Evolutionary conservation across 2,329 filamentous ascomycete species (phyloP).

Genomic region (Mycosphaerella arachidis): DNA sequence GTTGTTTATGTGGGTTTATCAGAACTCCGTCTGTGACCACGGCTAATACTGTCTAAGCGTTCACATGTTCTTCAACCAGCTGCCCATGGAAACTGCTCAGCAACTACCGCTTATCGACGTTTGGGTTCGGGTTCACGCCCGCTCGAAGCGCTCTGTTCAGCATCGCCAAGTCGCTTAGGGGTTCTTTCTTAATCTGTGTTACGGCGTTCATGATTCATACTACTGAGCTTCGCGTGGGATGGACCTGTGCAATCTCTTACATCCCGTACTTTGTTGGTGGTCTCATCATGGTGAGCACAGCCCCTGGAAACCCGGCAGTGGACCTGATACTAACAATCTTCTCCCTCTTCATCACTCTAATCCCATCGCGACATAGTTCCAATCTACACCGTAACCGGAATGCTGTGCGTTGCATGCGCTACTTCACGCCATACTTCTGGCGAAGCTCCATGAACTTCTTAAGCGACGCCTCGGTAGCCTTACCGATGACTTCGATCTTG

Average conservation of each 20-base stretch:
- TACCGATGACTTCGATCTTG: too few species aligned
- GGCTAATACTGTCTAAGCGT: not conserved
- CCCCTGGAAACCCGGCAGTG: too few species aligned
- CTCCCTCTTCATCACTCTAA: too few species aligned
- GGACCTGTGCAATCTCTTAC: conserved; percentile 4
- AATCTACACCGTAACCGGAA: too few species aligned
- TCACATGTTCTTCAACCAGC: conserved; percentile 3
- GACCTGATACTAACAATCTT: too few species aligned
- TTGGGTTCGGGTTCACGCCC: conserved; percentile 4
- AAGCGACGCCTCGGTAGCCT: too few species aligned
- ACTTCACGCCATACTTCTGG: too few species aligned
- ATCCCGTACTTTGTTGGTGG: conserved; percentile 5
- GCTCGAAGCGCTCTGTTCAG: conserved; percentile 2
- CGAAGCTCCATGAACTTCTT: too few species aligned
- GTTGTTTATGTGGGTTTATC: not conserved
- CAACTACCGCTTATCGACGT: not conserved
- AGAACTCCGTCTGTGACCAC: not conserved
- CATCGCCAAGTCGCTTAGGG: conserved; percentile 6
- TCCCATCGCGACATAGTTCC: too few species aligned
- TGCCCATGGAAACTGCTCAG: not conserved
- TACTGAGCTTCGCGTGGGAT: conserved; percentile 6
- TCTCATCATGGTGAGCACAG: not conserved
- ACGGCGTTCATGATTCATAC: conserved; percentile 2
- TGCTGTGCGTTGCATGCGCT: too few species aligned
- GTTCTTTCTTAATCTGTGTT: conserved; percentile 7